These are phyloP conservation scores for Xylaria castorea DNA, from an alignment of 495 filamentous ascomycete species.

Conservation along the genomic window DNA sequence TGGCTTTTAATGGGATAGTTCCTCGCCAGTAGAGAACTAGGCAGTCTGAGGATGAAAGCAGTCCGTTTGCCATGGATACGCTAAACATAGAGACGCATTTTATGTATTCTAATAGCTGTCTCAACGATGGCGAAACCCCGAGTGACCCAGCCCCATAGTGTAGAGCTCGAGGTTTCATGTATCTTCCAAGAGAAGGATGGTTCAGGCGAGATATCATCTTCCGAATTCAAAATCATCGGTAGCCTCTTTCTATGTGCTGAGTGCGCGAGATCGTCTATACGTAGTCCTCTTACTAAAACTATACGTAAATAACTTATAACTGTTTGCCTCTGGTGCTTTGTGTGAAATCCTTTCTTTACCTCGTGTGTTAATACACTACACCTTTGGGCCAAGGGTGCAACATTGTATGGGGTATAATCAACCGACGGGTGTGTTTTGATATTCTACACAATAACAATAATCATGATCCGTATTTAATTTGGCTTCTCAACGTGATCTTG, in stretches of 20 bases:
- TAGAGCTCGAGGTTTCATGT: not conserved
- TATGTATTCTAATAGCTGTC: constrained; percentile 28
- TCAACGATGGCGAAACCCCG: not conserved
- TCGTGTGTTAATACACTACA: not conserved
- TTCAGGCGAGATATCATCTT: not conserved
- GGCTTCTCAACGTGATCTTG: not conserved
- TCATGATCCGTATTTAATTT: not conserved
- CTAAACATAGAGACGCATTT: constrained; percentile 19
- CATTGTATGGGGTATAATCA: not conserved
- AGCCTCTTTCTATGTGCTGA: not conserved
- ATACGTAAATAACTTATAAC: not conserved
- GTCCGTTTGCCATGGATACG: constrained; percentile 17
- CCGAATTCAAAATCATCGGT: not conserved
- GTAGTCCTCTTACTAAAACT: not conserved
- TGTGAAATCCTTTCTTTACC: not conserved
- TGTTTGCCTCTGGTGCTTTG: not conserved
- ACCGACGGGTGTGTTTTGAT: not conserved
- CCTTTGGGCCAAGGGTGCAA: not conserved
- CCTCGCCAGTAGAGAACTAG: constrained; percentile 12
- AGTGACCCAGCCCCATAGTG: not conserved
- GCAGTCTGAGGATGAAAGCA: not conserved
- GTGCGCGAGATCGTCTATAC: not conserved
- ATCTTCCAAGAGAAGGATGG: constrained; percentile 4
- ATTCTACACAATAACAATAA: not conserved
- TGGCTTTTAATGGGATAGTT: constrained; percentile 1